Evolutionary conservation across 2,329 filamentous ascomycete species (phyloP).

Genomic region (Aspergillus hortae): DNA sequence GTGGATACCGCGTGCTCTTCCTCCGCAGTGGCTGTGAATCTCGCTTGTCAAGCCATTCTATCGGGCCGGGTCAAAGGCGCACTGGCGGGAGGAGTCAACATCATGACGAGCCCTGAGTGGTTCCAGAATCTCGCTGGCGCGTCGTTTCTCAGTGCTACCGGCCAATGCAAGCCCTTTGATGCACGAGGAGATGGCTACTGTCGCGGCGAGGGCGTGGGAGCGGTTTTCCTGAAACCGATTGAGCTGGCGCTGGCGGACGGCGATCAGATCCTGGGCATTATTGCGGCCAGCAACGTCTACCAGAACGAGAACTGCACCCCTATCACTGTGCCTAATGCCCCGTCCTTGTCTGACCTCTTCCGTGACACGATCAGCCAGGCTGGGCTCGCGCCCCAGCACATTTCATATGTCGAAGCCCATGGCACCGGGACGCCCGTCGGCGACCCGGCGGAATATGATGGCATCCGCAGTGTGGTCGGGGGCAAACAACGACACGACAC

Average conservation of each 20-base stretch:
- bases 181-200: conserved; percentile 8
- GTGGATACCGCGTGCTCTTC: conserved; percentile 23
- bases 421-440: conserved; percentile 29
- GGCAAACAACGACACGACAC: too few species aligned
- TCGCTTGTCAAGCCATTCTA: conserved; percentile 1
- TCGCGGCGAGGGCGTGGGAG: conserved; percentile 5
- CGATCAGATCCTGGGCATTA: conserved; percentile 40
- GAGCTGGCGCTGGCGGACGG: conserved; percentile 44
- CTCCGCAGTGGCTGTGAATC: conserved; percentile 6
- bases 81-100: conserved; percentile 29
- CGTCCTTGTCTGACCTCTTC: conserved; percentile 26
- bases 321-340: conserved; percentile 12
- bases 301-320: conserved; percentile 18
- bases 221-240: conserved; percentile 23
- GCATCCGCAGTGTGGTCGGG: conserved; percentile 11
- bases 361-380: conserved; percentile 15
- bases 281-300: conserved; percentile 27
- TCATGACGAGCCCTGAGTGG: conserved; percentile 23
- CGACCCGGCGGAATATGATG: conserved; percentile 24
- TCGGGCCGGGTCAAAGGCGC: background rate
- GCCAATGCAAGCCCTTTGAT: conserved; percentile 7
- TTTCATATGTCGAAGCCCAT: conserved; percentile 32
- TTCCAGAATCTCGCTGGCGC: conserved; percentile 4
- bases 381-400: conserved; percentile 13
- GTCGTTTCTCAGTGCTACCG: conserved; percentile 1